Conservation (phyloP, 177 flowering plant species). For the Vitis hybrid region DNA sequence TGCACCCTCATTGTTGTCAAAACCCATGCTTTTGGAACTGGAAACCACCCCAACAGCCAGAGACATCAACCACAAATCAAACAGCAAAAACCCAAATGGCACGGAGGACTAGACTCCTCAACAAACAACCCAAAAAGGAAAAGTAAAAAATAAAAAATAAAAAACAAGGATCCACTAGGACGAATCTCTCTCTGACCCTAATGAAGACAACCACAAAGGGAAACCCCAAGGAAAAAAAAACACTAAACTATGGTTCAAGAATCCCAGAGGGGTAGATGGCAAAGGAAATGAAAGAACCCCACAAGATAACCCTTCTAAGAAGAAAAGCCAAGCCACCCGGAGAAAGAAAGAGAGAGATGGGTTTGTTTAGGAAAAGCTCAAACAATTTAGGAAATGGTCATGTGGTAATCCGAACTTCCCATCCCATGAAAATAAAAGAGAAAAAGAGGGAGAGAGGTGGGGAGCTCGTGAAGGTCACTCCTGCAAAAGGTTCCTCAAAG, state of each 20-base stretch:
- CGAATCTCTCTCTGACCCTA: conserved; percentile 15
- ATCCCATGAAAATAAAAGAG: not conserved
- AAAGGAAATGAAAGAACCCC: conserved; percentile 14
- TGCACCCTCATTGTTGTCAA: conserved; percentile 27
- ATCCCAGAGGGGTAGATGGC: conserved; percentile 17
- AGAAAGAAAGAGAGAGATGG: conserved; percentile 6
- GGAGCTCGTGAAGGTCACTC: conserved; percentile 35
- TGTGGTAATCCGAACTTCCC: conserved; percentile 38
- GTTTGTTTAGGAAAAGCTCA: conserved; percentile 14
- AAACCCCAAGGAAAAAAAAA: not conserved
- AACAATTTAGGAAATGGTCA: conserved; percentile 30
- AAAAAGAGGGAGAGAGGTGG: conserved; percentile 16
- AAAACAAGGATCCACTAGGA: conserved; percentile 12
- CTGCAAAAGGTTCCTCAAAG: conserved; percentile 24
- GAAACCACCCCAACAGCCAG: conserved; percentile 41
- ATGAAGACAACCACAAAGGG: not conserved
- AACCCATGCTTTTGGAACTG: conserved; percentile 46
- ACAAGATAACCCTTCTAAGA: conserved; percentile 15
- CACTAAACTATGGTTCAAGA: conserved; percentile 16
- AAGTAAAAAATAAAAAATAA: not conserved
- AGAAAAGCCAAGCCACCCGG: conserved; percentile 18
- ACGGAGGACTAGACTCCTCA: not conserved
- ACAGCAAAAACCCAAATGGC: not conserved
- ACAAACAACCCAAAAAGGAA: not conserved
- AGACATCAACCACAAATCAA: conserved; percentile 39